Conservation (phyloP, 2,329 filamentous ascomycete genomes). For the Daldinia sp. region DNA sequence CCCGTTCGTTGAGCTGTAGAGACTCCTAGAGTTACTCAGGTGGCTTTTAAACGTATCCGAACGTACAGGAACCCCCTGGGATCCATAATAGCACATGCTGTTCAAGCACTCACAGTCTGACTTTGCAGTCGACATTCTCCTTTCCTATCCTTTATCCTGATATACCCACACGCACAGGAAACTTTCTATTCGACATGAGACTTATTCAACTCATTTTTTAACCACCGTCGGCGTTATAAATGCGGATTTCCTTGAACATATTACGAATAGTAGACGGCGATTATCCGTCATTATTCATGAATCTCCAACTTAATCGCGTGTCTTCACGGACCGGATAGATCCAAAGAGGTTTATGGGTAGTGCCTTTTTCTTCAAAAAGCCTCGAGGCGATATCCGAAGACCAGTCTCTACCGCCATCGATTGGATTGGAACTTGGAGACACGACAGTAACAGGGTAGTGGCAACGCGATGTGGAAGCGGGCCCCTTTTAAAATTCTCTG, state of each 20-base stretch:
- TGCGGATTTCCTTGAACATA: slow-evolving; percentile 18
- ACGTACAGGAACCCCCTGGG: background rate
- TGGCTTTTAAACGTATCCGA: background rate
- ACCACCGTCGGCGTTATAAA: slow-evolving; percentile 11
- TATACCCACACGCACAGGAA: slow-evolving; percentile 30
- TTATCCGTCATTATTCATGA: slow-evolving; percentile 1
- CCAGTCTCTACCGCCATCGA: slow-evolving; percentile 35
- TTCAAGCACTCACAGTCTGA: slow-evolving; percentile 6
- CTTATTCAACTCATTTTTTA: slow-evolving; percentile 9
- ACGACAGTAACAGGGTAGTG: slow-evolving; percentile 3
- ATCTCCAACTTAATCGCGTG: slow-evolving; percentile 5
- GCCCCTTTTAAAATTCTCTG: slow-evolving; percentile 4
- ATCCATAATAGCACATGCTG: slow-evolving; percentile 14
- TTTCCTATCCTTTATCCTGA: slow-evolving; percentile 27
- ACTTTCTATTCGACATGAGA: slow-evolving; percentile 27
- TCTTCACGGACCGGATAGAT: background rate
- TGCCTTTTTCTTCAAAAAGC: slow-evolving; percentile 17
- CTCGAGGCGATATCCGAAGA: slow-evolving; percentile 9
- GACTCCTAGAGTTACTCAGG: background rate
- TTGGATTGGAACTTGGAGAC: slow-evolving; percentile 33
- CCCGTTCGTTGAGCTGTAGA: slow-evolving; percentile 1
- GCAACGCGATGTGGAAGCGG: background rate
- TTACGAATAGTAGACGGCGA: background rate
- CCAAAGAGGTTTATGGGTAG: background rate
- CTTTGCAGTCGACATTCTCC: slow-evolving; percentile 8